Evolutionary conservation across 441 rosid species (phyloP), one percentile per base, ranked within the genome.

Genomic region (Brassica hybrid): DNA sequence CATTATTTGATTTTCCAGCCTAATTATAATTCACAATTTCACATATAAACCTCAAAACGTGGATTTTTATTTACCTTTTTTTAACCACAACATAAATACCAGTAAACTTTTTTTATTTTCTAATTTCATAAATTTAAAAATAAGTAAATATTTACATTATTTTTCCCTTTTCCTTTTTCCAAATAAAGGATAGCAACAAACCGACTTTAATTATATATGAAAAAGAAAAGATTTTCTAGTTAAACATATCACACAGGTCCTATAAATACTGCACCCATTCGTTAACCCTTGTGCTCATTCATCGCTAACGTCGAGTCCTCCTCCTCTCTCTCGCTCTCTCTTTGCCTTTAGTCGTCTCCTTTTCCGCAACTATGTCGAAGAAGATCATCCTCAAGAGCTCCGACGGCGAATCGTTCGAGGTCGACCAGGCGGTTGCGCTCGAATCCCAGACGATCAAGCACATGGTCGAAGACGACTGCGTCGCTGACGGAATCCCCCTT

Each of bases 401-500:
- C 54, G 88, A 85, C 36, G 87, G 85, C 1, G 87, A 82, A 80
- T 60, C 81, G 0, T 79, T 87, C 76, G 88, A 84, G 79, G 69
- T 84, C 32, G 89, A 83, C 0, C 84, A 81, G 71, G 78, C 66
- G 17, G 87, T 85, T 23, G 90, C 87, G 1, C 36, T 74, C 27
- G 72, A 83, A 48, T 87, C 86, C 10, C 84, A 78, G 82, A 85
- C 87, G 57, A 83, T 85, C 9, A 85, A 78, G 59, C 87, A 87
- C 72, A 78, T 83, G 85, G 74, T 84, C 25, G 86, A 87, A 65
- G 88, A 84, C 74, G 74, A 82, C 12, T 84, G 87, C 63, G 63
- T 78, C 60, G 76, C 52, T 52, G 41, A 76, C 59, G 81, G 84
- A 17, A 87, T 87, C 10, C 87, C 88, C 0, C 79, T 87, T 17